These are phyloP conservation scores for Geotrichum phurueaensis DNA, from an alignment of 1,139 yeast species.

Conservation along the genomic window DNA sequence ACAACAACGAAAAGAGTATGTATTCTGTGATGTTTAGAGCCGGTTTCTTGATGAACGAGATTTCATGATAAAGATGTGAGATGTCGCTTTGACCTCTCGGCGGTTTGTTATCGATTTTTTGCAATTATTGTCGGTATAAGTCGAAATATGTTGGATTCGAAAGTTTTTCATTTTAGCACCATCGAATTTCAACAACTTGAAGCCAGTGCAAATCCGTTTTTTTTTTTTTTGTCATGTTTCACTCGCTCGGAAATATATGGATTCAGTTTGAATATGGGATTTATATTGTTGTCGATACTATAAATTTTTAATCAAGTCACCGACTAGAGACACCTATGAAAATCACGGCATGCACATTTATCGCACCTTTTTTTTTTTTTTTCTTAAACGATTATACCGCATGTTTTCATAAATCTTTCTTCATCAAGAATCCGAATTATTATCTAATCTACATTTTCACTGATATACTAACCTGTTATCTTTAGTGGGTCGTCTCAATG, in stretches of 20 bases:
- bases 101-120: not conserved
- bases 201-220: not conserved
- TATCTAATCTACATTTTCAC: not conserved
- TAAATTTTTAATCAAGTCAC: not conserved
- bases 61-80: not conserved
- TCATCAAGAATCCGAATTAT: not conserved
- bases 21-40: not conserved
- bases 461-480: constrained; percentile 1
- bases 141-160: not conserved
- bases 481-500: constrained; percentile 70
- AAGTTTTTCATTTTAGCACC: not conserved
- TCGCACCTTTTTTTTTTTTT: not conserved
- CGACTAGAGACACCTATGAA: not conserved
- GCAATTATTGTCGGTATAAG: not conserved
- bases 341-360: not conserved
- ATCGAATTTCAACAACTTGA: not conserved
- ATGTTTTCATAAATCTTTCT: not conserved
- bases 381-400: not conserved
- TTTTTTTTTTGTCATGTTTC: not conserved
- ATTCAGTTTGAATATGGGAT: not conserved
- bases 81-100: not conserved
- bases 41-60: not conserved
- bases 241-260: not conserved
- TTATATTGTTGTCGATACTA: not conserved
- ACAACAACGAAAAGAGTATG: constrained; percentile 18